Evolutionary conservation across 805 yeast species (phyloP), one percentile per base, ranked within the genome.

Genomic region (Blastobotrys terrestris): DNA sequence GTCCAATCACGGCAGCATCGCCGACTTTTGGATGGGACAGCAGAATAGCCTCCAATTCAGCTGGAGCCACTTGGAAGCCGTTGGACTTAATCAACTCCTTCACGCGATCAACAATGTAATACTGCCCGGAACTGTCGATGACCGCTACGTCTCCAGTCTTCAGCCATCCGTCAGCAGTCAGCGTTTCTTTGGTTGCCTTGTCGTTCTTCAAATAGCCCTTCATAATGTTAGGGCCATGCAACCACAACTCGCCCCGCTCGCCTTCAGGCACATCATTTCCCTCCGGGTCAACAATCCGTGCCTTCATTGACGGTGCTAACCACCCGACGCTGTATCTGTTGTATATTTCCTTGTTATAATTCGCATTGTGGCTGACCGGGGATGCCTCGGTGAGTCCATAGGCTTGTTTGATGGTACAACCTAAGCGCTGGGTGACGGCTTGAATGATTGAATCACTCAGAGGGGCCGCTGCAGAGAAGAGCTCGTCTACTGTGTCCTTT

Each of bases 1-100:
- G 82, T 53, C 97, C 97, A 58, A 88, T 88, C 51, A 90, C 97
- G 2, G 97, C 97, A 61, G 87, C 77, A 70, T 91, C 97, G 44
- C 83, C 80, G 47, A 91, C 97, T 51, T 77, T 73, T n/a, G 77
- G 77, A 70, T 87, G 88, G 60, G 81, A 85, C 53, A 82, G 76
- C 61, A 89, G 73, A 18, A 92, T 85, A 26, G 92, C 84, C 71
- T 91, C 97, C 57, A 91, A 87, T 73, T 91, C 97, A 14, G 97
- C 92, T 39, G 97, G 92, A 7, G 97, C 91, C 57, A 91, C 81
- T 73, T 96, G 84, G 71, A 89, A 96, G 57, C 97, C 97, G 55
- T 69, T 68, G 19, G 70, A 66, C 72, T 83, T 83, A 75, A 83
- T 83, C 63, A 83, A 78, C 66, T 83, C 85, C 71, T 83, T 83